Conservation (phyloP, 169 alveolate species). For the Plasmodium knowlesi region DNA sequence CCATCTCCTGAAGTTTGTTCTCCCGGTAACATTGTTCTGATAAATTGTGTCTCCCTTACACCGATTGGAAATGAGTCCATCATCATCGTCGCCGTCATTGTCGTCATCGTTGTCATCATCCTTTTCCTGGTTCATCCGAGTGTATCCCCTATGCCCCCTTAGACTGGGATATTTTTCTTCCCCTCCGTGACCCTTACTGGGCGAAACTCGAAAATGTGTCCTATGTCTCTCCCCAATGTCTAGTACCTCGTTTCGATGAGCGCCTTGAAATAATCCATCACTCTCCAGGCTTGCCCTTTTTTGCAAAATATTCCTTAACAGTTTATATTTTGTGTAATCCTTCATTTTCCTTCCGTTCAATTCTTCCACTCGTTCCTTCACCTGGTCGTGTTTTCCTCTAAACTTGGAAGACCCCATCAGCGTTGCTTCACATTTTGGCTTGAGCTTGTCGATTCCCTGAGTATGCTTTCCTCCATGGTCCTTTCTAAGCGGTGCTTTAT, state of each 20-base stretch:
- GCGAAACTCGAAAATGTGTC: background rate
- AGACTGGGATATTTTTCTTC: background rate
- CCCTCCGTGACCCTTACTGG: background rate
- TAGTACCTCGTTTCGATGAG: background rate
- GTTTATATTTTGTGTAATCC: conserved; percentile 37
- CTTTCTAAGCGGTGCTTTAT: background rate
- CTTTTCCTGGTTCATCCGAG: background rate
- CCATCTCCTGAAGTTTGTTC: background rate
- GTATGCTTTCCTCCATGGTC: background rate
- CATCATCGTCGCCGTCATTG: background rate
- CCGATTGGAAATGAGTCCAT: background rate
- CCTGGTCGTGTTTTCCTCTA: background rate
- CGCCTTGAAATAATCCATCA: background rate
- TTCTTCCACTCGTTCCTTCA: background rate
- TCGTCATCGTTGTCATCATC: background rate
- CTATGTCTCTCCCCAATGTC: background rate
- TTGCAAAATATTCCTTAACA: conserved; percentile 25
- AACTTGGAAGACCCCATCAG: background rate
- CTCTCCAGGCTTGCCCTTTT: conserved; percentile 14
- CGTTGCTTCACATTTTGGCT: background rate
- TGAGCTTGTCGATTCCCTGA: background rate
- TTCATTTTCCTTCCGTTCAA: background rate
- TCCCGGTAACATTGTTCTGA: background rate
- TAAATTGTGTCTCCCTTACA: background rate
- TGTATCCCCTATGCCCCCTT: background rate